These are phyloP conservation scores for Draba incana DNA, from an alignment of 345 rosid genomes.

Conservation along the genomic window DNA sequence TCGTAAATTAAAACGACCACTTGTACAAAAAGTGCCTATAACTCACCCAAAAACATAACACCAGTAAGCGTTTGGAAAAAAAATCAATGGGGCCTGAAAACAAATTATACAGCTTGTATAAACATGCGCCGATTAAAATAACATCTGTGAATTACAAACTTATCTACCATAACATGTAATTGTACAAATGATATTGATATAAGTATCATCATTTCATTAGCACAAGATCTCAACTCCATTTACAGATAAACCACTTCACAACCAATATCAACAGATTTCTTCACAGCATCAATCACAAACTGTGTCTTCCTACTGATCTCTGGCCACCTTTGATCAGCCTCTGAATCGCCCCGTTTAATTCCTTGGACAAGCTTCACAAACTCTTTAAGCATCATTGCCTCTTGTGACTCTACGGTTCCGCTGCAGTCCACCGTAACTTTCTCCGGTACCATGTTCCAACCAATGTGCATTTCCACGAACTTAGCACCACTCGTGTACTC, in stretches of 20 bases:
- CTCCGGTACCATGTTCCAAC: conserved; percentile 68
- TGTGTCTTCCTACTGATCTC: conserved; percentile 70
- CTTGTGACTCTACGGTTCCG: conserved; percentile 53
- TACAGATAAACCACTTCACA: conserved; percentile 52
- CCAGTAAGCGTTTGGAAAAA: too few relatives aligned
- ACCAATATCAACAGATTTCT: conserved; percentile 62
- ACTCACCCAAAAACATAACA: too few relatives aligned
- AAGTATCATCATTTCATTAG: conserved; percentile 4
- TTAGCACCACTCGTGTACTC: conserved; percentile 53
- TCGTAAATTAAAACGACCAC: too few relatives aligned
- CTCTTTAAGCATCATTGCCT: conserved; percentile 63
- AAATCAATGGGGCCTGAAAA: too few relatives aligned
- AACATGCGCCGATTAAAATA: too few relatives aligned
- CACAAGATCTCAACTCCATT: background rate
- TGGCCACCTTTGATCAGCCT: conserved; percentile 55
- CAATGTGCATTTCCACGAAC: conserved; percentile 57
- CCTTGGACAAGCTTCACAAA: conserved; percentile 49
- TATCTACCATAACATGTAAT: too few relatives aligned
- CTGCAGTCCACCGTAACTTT: conserved; percentile 39
- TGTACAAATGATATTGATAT: background rate
- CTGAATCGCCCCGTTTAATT: conserved; percentile 30
- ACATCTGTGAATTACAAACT: too few relatives aligned
- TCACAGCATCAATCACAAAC: conserved; percentile 59
- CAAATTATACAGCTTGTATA: too few relatives aligned
- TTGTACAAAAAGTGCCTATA: too few relatives aligned